Evolutionary conservation across 345 rosid species (phyloP), one percentile per base, ranked within the genome.

Genomic region (Aquilaria sinensis): DNA sequence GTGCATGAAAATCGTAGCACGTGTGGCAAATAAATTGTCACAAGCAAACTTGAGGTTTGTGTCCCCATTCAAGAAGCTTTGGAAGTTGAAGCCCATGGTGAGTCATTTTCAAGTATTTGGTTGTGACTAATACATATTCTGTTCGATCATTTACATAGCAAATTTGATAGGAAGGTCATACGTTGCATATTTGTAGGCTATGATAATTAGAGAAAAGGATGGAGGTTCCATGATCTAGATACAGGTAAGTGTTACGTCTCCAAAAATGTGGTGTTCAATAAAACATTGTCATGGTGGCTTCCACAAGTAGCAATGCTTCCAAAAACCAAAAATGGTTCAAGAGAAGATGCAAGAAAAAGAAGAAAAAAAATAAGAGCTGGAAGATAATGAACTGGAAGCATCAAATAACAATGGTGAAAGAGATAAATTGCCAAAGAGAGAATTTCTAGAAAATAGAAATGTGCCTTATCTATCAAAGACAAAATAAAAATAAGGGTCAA

Each of bases 81-180:
- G 52, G 52, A 66, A 59, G 10, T 51, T 10, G 31, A 64, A 41
- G 10, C 67, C 60, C 11, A 53, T 1, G 2, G 16, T 60, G 3
- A 64, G 63, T 8, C 51, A 68, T 23, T 32, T 64, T 53, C 8
- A 16, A 64, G 63, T 64, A 0, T 60, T 68, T 13, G 52, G 52
- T 0, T 50, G 45, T 66, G 70, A 41, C 0, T 66, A 12, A 5
- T 64, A 46, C 34, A 33, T 65, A 10, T 47, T 56, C 49, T 55
- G 2, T 43, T 31, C 15, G 4, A 64, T 15, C 52, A 60, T 12
- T 30, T 10, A 16, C 34, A 10, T 11, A 69, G 59, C 51, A 74
- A 51, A 52, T 12, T 69, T 6, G 29, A 74, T 2, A 65, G 56
- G 16, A 64, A 69, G 14, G 67, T 10, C 7, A 5, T 56, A 37